A percentile compares a stretch with the other conserved stretches of the same genome.
phyloP scores from a whole-genome alignment of 169 alveolate species.

The Ichthyophthirius multifiliis region DNA sequence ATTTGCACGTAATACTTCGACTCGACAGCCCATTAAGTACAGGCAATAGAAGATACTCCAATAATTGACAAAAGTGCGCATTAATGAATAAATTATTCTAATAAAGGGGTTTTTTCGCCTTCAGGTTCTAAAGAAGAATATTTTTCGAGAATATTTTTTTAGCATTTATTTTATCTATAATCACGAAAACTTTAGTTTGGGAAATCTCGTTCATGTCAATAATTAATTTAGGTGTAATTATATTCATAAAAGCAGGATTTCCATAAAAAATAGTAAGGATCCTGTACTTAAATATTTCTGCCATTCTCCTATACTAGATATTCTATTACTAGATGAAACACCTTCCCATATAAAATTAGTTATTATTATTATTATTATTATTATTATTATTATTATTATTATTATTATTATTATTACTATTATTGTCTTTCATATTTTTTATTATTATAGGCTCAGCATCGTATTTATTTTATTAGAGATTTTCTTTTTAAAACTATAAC shows the following conservation, averaged over 20 bases:
- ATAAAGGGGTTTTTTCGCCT: conserved; percentile 62
- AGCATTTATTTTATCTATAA: conserved; percentile 77
- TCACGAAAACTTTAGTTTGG: conserved; percentile 59
- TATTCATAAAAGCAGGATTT: conserved; percentile 54
- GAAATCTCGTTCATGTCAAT: conserved; percentile 64
- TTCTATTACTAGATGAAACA: conserved; percentile 62
- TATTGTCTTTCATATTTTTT: too few species aligned
- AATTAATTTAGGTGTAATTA: conserved; percentile 63
- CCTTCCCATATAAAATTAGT: conserved; percentile 70
- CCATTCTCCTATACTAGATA: conserved; percentile 77
- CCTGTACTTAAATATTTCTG: conserved; percentile 56
- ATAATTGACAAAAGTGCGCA: conserved; percentile 66
- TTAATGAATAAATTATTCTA: conserved; percentile 63
- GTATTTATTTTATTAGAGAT: conserved; percentile 44
- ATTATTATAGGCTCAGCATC: conserved; percentile 19
- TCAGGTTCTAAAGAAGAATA: conserved; percentile 42
- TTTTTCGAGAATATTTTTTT: conserved; percentile 71
- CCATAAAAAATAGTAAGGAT: conserved; percentile 60
- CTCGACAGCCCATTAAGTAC: conserved; percentile 78
- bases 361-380: not conserved
- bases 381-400: too few species aligned
- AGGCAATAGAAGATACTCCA: conserved; percentile 62
- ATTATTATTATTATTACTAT: too few species aligned
- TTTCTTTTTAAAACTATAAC: conserved; percentile 58
- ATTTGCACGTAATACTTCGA: conserved; percentile 58